Evolutionary conservation across 2,329 filamentous ascomycete species (phyloP).

Genomic region (Pyrenophora tritici-repentis): DNA sequence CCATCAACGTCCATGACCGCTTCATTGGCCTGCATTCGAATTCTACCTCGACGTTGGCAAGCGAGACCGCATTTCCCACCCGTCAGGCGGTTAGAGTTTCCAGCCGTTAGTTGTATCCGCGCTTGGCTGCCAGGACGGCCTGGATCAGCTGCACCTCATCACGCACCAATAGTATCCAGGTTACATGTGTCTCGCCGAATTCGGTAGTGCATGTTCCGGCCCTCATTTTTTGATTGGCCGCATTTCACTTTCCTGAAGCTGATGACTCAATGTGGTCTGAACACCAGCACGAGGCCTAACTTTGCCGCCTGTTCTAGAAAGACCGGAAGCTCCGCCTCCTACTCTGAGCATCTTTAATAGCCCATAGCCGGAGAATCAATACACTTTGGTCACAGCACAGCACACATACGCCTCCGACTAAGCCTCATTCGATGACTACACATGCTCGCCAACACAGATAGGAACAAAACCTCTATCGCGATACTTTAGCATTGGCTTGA

Average conservation of each 20-base stretch:
- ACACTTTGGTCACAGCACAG: not conserved
- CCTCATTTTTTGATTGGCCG: slow-evolving; percentile 27
- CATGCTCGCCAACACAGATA: not conserved
- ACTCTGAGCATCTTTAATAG: slow-evolving; percentile 1
- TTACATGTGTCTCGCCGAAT: slow-evolving; percentile 20
- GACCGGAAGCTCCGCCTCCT: not conserved
- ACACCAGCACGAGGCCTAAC: slow-evolving; percentile 20
- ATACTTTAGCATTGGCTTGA: not conserved
- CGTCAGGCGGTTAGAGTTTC: slow-evolving; percentile 8
- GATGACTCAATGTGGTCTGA: slow-evolving; percentile 11
- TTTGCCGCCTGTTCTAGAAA: slow-evolving; percentile 8
- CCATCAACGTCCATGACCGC: not conserved
- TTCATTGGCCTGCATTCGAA: not conserved
- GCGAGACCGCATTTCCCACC: slow-evolving; percentile 14
- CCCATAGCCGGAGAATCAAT: not conserved
- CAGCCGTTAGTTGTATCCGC: slow-evolving; percentile 26
- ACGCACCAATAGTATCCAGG: slow-evolving; percentile 37
- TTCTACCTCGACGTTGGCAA: not conserved
- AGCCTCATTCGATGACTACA: not conserved
- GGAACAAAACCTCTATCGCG: not conserved
- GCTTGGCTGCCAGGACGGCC: slow-evolving; percentile 27
- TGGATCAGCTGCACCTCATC: slow-evolving; percentile 35
- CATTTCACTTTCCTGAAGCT: slow-evolving; percentile 11
- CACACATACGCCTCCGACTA: not conserved
- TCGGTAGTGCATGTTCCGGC: slow-evolving; percentile 10